A percentile compares a stretch with the other conserved stretches of the same genome.
These are phyloP conservation scores for Selaginella tamariscina DNA, from an alignment of 75 land plant species.

Conservation along the genomic window DNA sequence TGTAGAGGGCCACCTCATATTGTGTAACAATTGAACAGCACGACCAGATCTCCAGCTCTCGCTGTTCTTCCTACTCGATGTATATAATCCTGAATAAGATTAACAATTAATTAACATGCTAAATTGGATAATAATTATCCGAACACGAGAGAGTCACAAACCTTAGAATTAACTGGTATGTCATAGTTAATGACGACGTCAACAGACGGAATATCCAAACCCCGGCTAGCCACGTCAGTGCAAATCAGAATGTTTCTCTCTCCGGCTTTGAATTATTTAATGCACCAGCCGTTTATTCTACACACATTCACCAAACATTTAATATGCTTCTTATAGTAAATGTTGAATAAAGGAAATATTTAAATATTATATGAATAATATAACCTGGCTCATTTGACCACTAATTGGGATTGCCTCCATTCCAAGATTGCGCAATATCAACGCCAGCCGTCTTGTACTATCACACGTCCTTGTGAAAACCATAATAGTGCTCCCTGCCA, in stretches of 20 bases:
- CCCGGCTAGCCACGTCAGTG: constrained; percentile 98
- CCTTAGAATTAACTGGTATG: constrained; percentile 80
- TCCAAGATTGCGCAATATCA: constrained; percentile 74
- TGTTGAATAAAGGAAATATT: too few relatives aligned
- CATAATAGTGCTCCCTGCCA: constrained; percentile 65
- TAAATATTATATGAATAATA: too few relatives aligned
- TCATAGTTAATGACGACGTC: constrained; percentile 93
- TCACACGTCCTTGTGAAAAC: constrained; percentile 95
- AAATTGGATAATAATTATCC: too few relatives aligned
- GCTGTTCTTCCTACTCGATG: constrained; percentile 97
- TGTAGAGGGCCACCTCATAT: constrained; percentile 74
- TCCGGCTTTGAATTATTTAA: constrained; percentile 74
- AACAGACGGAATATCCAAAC: constrained; percentile 90
- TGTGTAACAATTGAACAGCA: constrained; percentile 88
- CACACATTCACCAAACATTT: constrained; percentile 3
- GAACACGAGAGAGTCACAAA: constrained; percentile 6
- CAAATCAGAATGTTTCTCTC: constrained; percentile 79
- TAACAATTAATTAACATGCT: too few relatives aligned
- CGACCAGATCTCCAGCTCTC: constrained; percentile 82
- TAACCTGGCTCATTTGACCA: constrained; percentile 93
- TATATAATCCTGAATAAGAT: constrained; percentile 50
- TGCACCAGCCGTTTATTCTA: constrained; percentile 76
- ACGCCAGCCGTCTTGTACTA: constrained; percentile 52
- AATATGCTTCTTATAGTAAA: too few relatives aligned
- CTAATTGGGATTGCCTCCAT: constrained; percentile 76